These are phyloP conservation scores for Cercophora scortea DNA, from an alignment of 495 filamentous ascomycete genomes.

Conservation along the genomic window DNA sequence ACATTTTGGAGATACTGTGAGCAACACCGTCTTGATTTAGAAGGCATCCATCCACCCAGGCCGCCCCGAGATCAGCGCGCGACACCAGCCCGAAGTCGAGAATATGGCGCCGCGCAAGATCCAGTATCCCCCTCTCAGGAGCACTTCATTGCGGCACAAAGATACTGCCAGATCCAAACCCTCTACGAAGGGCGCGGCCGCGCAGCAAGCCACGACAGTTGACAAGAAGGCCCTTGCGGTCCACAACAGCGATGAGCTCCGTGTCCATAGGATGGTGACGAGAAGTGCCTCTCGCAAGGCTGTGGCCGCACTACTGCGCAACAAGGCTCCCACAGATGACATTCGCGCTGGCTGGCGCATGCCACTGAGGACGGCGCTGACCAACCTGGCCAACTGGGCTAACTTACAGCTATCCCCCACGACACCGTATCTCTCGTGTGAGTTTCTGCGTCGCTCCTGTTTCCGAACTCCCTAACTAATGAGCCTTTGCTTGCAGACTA, in stretches of 20 bases:
- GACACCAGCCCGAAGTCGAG: not conserved
- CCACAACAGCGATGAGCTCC: not conserved
- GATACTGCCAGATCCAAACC: not conserved
- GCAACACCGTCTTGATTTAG: not conserved
- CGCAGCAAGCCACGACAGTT: not conserved
- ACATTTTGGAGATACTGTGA: slow-evolving; percentile 29
- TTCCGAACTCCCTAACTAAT: not conserved
- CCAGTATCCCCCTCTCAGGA: not conserved
- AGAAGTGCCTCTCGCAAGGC: not conserved
- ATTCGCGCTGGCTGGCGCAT: not conserved
- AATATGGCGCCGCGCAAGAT: not conserved
- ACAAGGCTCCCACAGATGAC: not conserved
- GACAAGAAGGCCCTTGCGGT: not conserved
- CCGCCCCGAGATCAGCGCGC: not conserved
- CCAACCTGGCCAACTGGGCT: not conserved
- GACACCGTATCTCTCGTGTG: slow-evolving; percentile 36
- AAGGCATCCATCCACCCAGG: no score
- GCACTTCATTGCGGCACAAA: not conserved
- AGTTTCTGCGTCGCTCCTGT: slow-evolving; percentile 5
- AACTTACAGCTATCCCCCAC: slow-evolving; percentile 22
- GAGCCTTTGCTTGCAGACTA: slow-evolving; percentile 22
- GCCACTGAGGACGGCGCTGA: slow-evolving; percentile 2
- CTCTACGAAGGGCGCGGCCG: not conserved
- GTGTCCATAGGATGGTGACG: slow-evolving; percentile 1
- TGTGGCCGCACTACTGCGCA: not conserved